phyloP scores from a whole-genome alignment of 2,329 filamentous ascomycete species.

The Knoxdaviesia capensis region DNA sequence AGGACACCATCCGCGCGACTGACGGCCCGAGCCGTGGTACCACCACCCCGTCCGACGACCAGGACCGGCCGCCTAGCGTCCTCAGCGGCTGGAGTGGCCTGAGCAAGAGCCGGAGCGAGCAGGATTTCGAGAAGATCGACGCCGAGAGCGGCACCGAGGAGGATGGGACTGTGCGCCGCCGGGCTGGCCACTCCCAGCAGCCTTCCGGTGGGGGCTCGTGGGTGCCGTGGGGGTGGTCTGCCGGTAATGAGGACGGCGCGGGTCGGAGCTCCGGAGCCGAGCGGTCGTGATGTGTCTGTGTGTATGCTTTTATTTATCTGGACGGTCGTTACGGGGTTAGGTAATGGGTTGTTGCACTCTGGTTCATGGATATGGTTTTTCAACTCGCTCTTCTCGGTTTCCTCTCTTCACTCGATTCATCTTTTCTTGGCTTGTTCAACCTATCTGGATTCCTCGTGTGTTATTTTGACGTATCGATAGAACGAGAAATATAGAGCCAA shows the following conservation, averaged over 20 bases:
- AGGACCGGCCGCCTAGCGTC: conserved; percentile 23
- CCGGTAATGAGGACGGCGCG: conserved; percentile 5
- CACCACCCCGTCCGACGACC: conserved; percentile 6
- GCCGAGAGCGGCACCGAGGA: conserved; percentile 46
- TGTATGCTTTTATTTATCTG: conserved; percentile 1
- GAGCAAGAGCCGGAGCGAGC: conserved; percentile 67
- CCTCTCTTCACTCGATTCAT: background rate
- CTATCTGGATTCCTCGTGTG: too few species aligned
- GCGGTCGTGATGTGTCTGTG: conserved; percentile 6
- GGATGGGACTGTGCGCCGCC: conserved; percentile 16
- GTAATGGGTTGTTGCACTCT: background rate
- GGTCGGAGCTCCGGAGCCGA: conserved; percentile 19
- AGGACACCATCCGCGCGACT: conserved; percentile 11
- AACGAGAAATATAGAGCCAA: too few species aligned
- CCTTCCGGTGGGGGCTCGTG: conserved; percentile 17
- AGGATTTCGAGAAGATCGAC: conserved; percentile 78
- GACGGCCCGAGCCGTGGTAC: conserved; percentile 7
- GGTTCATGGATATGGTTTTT: too few species aligned
- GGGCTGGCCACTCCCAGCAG: conserved; percentile 7
- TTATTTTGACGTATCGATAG: too few species aligned
- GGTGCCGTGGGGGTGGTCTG: conserved; percentile 26
- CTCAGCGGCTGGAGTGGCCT: conserved; percentile 32
- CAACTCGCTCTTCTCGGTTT: conserved; percentile 3
- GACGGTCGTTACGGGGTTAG: conserved; percentile 2
- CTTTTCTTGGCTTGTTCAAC: too few species aligned